Conservation (phyloP, 2,329 filamentous ascomycete genomes). For the Colletotrichum ledebouriae region DNA sequence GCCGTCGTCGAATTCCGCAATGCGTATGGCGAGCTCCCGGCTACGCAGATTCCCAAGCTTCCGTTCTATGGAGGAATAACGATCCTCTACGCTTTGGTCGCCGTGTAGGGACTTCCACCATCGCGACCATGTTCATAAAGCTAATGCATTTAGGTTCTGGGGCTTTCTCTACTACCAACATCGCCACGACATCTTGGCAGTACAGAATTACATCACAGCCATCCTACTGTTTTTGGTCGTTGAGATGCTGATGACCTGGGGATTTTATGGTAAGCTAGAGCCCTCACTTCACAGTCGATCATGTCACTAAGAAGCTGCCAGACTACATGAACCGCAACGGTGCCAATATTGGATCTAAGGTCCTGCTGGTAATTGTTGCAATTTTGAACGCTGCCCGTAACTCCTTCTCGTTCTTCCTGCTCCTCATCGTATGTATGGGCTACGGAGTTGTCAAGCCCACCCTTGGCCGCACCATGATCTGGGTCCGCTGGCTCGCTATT, state of each 20-base stretch:
- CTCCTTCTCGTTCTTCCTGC: constrained; percentile 97
- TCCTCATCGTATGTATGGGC: constrained; percentile 99
- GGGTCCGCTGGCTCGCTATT: constrained; percentile 89
- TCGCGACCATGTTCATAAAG: not conserved
- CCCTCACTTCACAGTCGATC: not conserved
- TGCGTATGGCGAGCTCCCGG: constrained; percentile 94
- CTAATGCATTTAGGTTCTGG: constrained; percentile 76
- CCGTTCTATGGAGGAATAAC: constrained; percentile 97
- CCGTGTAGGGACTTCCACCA: constrained; percentile 62
- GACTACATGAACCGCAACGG: constrained; percentile 95
- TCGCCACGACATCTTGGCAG: constrained; percentile 88
- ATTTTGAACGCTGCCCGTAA: constrained; percentile 94
- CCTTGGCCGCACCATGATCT: constrained; percentile 93
- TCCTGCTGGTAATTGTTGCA: constrained; percentile 90
- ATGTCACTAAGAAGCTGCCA: constrained; percentile 56
- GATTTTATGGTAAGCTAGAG: constrained; percentile 81
- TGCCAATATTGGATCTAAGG: constrained; percentile 84
- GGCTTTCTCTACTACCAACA: constrained; percentile 96
- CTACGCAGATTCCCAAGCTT: constrained; percentile 95
- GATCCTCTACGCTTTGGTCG: constrained; percentile 91
- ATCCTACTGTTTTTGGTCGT: constrained; percentile 94
- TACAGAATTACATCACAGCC: constrained; percentile 99
- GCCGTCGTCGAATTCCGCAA: constrained; percentile 94
- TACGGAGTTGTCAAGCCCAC: constrained; percentile 97
- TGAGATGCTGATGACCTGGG: constrained; percentile 99